Conservation (phyloP, 257 asterid genomes). For the Plantago elongata region DNA sequence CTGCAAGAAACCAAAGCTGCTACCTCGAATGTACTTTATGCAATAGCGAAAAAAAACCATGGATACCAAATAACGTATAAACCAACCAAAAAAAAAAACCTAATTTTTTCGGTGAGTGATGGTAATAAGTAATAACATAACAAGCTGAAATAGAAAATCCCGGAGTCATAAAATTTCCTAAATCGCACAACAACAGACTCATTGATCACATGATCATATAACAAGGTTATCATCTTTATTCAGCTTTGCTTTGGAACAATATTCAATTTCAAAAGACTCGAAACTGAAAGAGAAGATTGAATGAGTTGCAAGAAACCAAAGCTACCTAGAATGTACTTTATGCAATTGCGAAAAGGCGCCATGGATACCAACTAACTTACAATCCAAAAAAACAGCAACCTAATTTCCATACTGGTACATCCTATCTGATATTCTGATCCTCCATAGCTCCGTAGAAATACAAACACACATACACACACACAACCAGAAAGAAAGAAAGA, state of each 20-base stretch:
- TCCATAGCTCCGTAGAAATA: neutral
- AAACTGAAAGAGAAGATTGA: neutral
- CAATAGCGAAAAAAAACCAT: no score
- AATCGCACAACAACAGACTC: neutral
- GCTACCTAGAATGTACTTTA: neutral
- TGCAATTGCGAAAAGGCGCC: no score
- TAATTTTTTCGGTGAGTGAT: neutral
- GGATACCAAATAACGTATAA: no score
- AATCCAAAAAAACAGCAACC: no score
- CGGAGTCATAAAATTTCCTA: neutral
- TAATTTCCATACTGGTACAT: neutral
- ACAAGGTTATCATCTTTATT: neutral
- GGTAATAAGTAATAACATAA: neutral
- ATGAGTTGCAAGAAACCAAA: neutral
- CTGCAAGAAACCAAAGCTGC: neutral
- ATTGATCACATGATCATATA: slow-evolving; percentile 2
- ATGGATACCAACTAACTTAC: no score
- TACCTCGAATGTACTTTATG: neutral
- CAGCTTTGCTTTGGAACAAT: slow-evolving; percentile 8
- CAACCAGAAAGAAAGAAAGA: no score
- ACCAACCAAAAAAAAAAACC: no score
- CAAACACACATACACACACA: slow-evolving; percentile 14
- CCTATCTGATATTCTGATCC: neutral
- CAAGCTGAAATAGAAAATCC: slow-evolving; percentile 2
- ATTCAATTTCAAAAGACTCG: neutral